Evolutionary conservation across 2,329 filamentous ascomycete species (phyloP), one percentile per base, ranked within the genome.

Genomic region (Cadophora sp.): DNA sequence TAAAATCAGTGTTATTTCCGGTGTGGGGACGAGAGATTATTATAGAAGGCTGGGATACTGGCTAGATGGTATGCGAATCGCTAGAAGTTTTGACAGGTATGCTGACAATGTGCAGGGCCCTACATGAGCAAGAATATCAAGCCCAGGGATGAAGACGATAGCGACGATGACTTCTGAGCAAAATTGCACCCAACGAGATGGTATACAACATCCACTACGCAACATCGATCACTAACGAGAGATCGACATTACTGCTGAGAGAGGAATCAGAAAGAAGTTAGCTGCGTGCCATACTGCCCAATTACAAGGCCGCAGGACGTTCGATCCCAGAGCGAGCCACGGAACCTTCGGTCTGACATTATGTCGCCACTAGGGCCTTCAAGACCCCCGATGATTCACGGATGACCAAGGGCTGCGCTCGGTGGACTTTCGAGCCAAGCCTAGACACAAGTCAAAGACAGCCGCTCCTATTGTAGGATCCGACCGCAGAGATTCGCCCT

Each of bases 1-100:
- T 69, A 99, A 99, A 85, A 93, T 99, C 66, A 96, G 93, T 77
- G 94, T 99, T 73, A 99, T 99, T 69, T 97, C 94, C n/a, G 96
- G 96, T 34, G 94, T 99, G 8, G 96, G 96, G 14, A 97, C 98
- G 22, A 86, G 96, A 77, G 97, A 93, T 77, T 99, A 99, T 79
- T 99, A 99, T 79, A 90, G 88, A 72, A 95, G 94, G 79, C 85
- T 99, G 37, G 96, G 96, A 1, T 99, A 97, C 82, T 93, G 89
- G 85, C 85, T 99, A 34, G 96, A 99, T 79, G 96, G 96, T 11
- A 93, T 92, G 12, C 97, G 97, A 72, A 93, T 89, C 85, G 16
- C 16, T 50, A 19, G 27, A 31, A 9, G 16, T 3, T 59, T 19
- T 56, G 2, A 40, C 4, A 26, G n/a, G 12, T 46, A 40, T 50